Base-by-base conservation (phyloP, 2,329 filamentous ascomycete species). In the Didymella arachidicola region DNA sequence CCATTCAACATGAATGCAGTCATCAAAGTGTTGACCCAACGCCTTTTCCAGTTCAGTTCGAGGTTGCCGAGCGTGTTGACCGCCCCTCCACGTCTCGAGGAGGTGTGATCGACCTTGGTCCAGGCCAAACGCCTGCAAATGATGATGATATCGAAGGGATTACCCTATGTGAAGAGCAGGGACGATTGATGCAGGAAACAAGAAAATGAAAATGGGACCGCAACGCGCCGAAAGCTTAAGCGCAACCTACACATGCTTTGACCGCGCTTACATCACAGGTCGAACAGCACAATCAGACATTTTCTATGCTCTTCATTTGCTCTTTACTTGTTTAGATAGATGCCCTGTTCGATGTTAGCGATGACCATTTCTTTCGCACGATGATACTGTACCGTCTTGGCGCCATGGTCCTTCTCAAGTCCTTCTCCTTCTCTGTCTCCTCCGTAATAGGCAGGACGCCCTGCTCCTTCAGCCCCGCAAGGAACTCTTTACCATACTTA, bases 401-500 rank as follows among this genome's bases (percentile, higher is more conserved):
- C 62, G 81, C 81, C 79, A 82, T 83, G n/a, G 81, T 83, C 69
- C 81, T 73, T 62, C 81, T 72, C 67, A 84, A 64, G 68, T 83
- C 80, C 77, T 77, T 79, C 72, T 80, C 75, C 71, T 81, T 81
- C 72, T 82, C 80, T 61, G 79, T 82, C 73, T 80, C 81, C 68
- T 79, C 81, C 67, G 80, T 77, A 7, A 82, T 79, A 16, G 86
- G 86, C 64, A 99, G 79, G 38, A 89, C 84, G 0, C 94, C 94
- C 69, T 96, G 84, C 38, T 91, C 90, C 72, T 88, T 88, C 74
- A 98, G 80, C 67, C 88, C 84, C 52, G 87, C 86, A 64, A 99
- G 77, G 74, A 89, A 97, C 53, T 92, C 87, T 75, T 90, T 89
- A 4, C 93, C 95, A 72, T 89, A 99, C 53, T 86, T 84, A 78